Percentiles rank a stretch among this genome's conserved stretches.
phyloP scores from a whole-genome alignment of 1,284 basidiomycete genomes.

The Cryptococcus jaspeensis region DNA sequence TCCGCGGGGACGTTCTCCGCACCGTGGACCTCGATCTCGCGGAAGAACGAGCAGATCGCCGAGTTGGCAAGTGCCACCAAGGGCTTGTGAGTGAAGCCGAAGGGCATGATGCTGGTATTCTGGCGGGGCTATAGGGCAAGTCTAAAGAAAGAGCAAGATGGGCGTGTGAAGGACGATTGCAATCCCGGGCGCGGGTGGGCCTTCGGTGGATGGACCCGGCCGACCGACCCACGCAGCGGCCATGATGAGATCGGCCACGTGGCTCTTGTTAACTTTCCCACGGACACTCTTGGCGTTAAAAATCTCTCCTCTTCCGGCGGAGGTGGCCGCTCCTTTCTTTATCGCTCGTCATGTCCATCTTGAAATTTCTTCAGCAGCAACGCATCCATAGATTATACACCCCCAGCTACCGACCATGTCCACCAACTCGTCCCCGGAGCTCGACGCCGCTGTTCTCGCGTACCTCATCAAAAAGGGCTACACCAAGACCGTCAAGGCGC shows the following conservation, averaged over 20 bases:
- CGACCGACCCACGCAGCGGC: not conserved
- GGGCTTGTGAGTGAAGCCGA: conserved; percentile 60
- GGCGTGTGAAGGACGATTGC: not conserved
- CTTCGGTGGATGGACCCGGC: no score
- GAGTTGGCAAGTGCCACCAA: conserved; percentile 68
- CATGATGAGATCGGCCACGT: not conserved
- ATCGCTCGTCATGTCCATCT: not conserved
- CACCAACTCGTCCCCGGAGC: conserved; percentile 24
- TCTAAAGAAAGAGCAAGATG: not conserved
- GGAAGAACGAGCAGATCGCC: conserved; percentile 81
- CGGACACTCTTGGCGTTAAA: not conserved
- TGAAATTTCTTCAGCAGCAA: conserved; percentile 1
- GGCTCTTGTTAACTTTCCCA: not conserved
- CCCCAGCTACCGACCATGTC: conserved; percentile 9
- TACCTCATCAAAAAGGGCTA: conserved; percentile 46
- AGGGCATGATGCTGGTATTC: conserved; percentile 42
- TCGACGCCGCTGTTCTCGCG: conserved; percentile 48
- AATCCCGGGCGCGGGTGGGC: no score
- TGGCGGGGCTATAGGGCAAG: not conserved
- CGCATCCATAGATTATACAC: conserved; percentile 2
- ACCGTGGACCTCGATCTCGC: conserved; percentile 76
- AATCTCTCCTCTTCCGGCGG: not conserved
- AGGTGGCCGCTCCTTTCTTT: not conserved
- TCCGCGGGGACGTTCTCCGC: conserved; percentile 77
- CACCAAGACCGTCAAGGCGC: conserved; percentile 46